phyloP scores from a whole-genome alignment of 169 alveolate genomes.

The Plasmodium sp. region DNA sequence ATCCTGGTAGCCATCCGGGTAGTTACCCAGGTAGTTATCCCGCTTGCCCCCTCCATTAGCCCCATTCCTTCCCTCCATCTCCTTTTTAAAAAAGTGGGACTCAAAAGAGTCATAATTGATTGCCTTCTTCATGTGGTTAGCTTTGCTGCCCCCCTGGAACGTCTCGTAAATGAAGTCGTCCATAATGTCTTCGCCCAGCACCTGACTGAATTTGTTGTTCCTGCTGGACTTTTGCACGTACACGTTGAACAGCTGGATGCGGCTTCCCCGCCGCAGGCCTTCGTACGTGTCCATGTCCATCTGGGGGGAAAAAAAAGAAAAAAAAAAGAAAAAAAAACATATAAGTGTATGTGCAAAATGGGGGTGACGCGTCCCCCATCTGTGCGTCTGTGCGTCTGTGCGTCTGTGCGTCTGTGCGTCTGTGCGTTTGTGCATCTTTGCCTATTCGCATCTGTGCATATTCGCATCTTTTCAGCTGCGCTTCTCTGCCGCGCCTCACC shows the following conservation, averaged over 20 bases:
- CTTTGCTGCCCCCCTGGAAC: neutral
- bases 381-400: no score
- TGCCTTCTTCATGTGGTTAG: neutral
- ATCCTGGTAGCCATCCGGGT: neutral
- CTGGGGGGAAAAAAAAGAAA: neutral
- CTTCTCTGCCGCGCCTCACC: neutral
- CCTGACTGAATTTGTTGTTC: constrained; percentile 24
- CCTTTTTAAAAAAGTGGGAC: constrained; percentile 35
- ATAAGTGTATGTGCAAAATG: neutral
- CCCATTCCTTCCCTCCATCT: neutral
- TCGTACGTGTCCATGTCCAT: constrained; percentile 63
- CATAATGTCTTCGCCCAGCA: constrained; percentile 4
- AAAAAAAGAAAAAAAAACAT: neutral
- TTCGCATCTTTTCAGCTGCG: neutral
- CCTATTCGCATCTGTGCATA: neutral
- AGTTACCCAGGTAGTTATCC: no score
- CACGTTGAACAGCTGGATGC: constrained; percentile 49
- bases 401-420: no score
- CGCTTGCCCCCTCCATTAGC: neutral
- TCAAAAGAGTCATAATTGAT: constrained; percentile 20
- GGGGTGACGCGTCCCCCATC: neutral
- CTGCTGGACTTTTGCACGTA: constrained; percentile 26
- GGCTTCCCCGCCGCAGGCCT: constrained; percentile 9
- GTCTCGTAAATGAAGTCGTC: constrained; percentile 23
- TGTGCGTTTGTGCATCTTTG: no score